Evolutionary conservation across 179 eudicot species (phyloP), one percentile per base, ranked within the genome.

Genomic region (Gypsophila paniculata): DNA sequence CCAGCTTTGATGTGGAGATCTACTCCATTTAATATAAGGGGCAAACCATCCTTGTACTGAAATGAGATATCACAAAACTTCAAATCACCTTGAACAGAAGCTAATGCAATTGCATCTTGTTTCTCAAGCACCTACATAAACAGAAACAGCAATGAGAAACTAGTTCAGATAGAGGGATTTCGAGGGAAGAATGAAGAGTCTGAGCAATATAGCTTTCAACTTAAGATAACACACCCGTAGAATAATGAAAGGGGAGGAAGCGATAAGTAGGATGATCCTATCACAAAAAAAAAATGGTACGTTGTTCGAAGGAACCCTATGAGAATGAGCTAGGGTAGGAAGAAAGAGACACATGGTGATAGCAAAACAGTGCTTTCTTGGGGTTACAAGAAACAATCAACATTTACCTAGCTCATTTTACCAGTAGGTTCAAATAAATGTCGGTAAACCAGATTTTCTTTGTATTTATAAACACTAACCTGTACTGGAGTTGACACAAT

Each of bases 1-100:
- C 98, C 98, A 65, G 97, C 83, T 76, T 82, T 86, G 57, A 94
- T 85, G 64, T 86, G 89, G 71, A 94, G 90, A 82, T 88, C 74
- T 58, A 94, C 78, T 32, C 85, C 86, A 78, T 88, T 78, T 68
- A 94, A 82, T 44, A 94, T 80, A 75, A 78, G 85, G 59, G 93
- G 91, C 66, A 69, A 74, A 65, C 79, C 83, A 64, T 88, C 91
- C 69, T 84, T 75, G 75, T 94, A 94, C 77, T 78, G 82, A 72
- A 88, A 91, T 72, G 87, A 83, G 73, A 89, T 81, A 72, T 75
- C 83, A 79, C 80, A 79, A 76, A 89, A 85, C 69, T 73, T 80
- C 72, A 94, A 87, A 46, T 89, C 96, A 66, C 98, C 98, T 34
- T 74, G 73, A 75, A 91, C 79, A 32, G 77, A 78, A 58, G 79